Conservation (phyloP, 1,139 yeast species). For the Hansenula anomala region DNA sequence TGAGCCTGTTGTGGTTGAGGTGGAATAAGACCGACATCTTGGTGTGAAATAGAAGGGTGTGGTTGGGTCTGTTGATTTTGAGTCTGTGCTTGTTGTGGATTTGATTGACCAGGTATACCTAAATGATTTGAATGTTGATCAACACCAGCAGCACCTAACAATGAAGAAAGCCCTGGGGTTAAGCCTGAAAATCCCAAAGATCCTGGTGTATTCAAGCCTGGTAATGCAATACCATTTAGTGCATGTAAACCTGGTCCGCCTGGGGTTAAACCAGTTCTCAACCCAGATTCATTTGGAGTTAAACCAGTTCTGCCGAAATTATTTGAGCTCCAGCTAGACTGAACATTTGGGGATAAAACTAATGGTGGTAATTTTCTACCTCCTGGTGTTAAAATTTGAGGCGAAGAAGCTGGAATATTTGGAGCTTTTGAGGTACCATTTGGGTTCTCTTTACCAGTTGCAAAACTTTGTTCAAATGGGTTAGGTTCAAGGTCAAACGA, state of each 20-base stretch:
- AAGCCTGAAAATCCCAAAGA: constrained; percentile 21
- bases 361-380: constrained; percentile 54
- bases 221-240: constrained; percentile 27
- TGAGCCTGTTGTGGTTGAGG: constrained; percentile 9
- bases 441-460: constrained; percentile 29
- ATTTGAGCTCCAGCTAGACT: constrained; percentile 20
- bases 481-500: constrained; percentile 83
- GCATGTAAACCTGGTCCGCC: constrained; percentile 27
- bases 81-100: neutral
- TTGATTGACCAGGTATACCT: neutral
- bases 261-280: constrained; percentile 64
- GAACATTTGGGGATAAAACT: constrained; percentile 28
- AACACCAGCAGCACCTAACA: constrained; percentile 29
- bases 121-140: constrained; percentile 1
- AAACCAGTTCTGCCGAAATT: constrained; percentile 46
- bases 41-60: constrained; percentile 2
- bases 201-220: constrained; percentile 43
- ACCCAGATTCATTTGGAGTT: constrained; percentile 64
- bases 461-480: constrained; percentile 94
- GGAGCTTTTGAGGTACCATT: constrained; percentile 4
- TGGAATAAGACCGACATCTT: too few species aligned
- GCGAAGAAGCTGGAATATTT: constrained; percentile 30
- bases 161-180: constrained; percentile 40
- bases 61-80: constrained; percentile 15
- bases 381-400: constrained; percentile 57